A percentile compares a stretch with the other conserved stretches of the same genome.
These are phyloP conservation scores for Annona squamosa DNA, from an alignment of 164 flowering plant genomes.

Conservation along the genomic window DNA sequence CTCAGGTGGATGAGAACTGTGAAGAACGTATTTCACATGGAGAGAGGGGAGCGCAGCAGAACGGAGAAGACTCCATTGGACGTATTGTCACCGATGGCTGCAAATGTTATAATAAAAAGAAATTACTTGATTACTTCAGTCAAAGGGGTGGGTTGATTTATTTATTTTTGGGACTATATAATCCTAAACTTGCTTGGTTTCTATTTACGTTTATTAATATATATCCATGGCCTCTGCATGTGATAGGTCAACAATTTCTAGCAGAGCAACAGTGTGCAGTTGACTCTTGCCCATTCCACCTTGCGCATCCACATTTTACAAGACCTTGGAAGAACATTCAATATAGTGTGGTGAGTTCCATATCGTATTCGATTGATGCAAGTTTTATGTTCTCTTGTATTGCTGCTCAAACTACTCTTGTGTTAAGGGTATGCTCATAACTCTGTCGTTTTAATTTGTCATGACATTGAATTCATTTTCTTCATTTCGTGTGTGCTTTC, in stretches of 20 bases:
- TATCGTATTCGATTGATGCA: too few relatives aligned
- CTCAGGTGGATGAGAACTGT: neutral
- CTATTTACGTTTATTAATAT: neutral
- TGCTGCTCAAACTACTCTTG: neutral
- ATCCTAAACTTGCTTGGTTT: neutral
- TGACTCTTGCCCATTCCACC: neutral
- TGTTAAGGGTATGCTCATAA: neutral
- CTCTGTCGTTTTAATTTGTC: neutral
- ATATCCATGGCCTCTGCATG: neutral
- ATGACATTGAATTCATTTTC: too few relatives aligned
- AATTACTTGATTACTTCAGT: neutral
- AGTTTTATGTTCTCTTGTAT: neutral
- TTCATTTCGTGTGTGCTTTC: neutral
- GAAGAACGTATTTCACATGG: neutral
- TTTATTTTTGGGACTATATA: neutral
- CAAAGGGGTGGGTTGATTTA: constrained; percentile 5
- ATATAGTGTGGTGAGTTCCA: constrained; percentile 10
- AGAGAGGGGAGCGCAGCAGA: neutral
- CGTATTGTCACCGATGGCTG: neutral
- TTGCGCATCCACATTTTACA: constrained; percentile 8
- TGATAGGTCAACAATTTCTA: neutral
- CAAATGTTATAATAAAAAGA: neutral
- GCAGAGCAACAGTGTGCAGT: neutral
- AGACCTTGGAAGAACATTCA: neutral
- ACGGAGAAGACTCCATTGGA: neutral